These are phyloP conservation scores for Colletotrichum graminicola DNA, from an alignment of 2,329 filamentous ascomycete species.

Conservation along the genomic window DNA sequence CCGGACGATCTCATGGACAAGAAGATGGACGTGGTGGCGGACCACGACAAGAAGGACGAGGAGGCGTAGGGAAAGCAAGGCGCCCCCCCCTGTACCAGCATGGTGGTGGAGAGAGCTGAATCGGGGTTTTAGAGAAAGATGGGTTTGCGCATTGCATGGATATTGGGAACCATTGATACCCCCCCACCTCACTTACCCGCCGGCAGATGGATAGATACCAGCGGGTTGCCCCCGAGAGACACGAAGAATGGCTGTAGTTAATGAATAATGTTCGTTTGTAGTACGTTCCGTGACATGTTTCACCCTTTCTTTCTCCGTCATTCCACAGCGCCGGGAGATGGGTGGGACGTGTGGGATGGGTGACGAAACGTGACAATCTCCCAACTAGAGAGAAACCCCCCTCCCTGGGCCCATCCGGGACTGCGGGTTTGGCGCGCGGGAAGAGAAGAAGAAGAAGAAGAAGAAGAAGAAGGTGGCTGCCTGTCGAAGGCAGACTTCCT, in stretches of 20 bases:
- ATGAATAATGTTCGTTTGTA: background rate
- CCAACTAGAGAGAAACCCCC: no score
- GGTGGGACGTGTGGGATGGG: no score
- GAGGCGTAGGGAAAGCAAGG: conserved; percentile 20
- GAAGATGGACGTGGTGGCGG: conserved; percentile 39
- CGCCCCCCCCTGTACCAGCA: no score
- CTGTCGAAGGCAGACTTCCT: no score
- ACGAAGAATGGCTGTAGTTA: background rate
- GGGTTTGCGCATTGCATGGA: background rate
- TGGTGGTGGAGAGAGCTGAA: no score
- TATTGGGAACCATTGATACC: conserved; percentile 17
- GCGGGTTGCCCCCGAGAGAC: background rate
- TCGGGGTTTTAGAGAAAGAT: background rate
- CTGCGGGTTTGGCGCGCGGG: background rate
- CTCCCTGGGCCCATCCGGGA: no score
- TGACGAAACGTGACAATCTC: no score
- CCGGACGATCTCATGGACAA: conserved; percentile 45
- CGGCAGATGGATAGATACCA: background rate
- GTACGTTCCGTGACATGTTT: background rate
- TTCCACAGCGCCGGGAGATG: background rate
- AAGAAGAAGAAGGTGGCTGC: background rate
- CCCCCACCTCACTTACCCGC: background rate
- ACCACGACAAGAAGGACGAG: conserved; percentile 42
- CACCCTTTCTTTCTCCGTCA: background rate
- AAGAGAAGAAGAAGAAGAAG: no score